Conservation (phyloP, 1,284 basidiomycete species). For the Phlebopus sp. region DNA sequence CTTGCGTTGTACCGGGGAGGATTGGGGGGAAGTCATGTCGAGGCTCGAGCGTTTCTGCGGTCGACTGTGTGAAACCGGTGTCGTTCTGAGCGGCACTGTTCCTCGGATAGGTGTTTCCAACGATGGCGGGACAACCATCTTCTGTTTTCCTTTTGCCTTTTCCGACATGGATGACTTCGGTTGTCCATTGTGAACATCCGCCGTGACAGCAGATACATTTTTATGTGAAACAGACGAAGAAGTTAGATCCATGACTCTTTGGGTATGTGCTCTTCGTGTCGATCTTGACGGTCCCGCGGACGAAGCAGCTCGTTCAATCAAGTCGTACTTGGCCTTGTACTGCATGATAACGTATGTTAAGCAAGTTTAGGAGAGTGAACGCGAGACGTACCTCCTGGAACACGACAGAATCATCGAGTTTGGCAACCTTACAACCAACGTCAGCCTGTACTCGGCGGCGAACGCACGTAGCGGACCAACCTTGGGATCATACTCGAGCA, state of each 20-base stretch:
- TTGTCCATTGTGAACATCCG: slow-evolving; percentile 12
- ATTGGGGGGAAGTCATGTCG: slow-evolving; percentile 13
- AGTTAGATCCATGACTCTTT: slow-evolving; percentile 45
- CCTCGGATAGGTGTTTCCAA: neutral
- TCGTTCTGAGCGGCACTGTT: neutral
- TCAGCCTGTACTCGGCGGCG: slow-evolving; percentile 7
- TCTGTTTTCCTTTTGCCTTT: slow-evolving; percentile 35
- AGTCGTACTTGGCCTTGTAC: slow-evolving; percentile 63
- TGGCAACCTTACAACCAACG: slow-evolving; percentile 53
- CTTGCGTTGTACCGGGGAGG: slow-evolving; percentile 22
- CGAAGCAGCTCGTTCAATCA: slow-evolving; percentile 48
- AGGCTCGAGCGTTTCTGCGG: slow-evolving; percentile 18
- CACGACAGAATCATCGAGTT: slow-evolving; percentile 68
- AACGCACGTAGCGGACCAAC: slow-evolving; percentile 38
- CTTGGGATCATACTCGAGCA: slow-evolving; percentile 73
- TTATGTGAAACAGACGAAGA: slow-evolving; percentile 20
- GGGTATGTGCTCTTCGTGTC: slow-evolving; percentile 61
- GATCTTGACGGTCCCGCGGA: slow-evolving; percentile 50
- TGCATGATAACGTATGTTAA: slow-evolving; percentile 28
- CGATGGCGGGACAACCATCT: slow-evolving; percentile 10
- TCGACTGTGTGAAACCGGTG: slow-evolving; percentile 9
- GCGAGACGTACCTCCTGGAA: slow-evolving; percentile 61
- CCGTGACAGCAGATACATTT: slow-evolving; percentile 9
- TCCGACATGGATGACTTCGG: slow-evolving; percentile 10
- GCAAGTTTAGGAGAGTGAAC: slow-evolving; percentile 2